Evolutionary conservation across 192 early-diverging fungal genomes (phyloP).

Genomic region (Entrophospora sp.): DNA sequence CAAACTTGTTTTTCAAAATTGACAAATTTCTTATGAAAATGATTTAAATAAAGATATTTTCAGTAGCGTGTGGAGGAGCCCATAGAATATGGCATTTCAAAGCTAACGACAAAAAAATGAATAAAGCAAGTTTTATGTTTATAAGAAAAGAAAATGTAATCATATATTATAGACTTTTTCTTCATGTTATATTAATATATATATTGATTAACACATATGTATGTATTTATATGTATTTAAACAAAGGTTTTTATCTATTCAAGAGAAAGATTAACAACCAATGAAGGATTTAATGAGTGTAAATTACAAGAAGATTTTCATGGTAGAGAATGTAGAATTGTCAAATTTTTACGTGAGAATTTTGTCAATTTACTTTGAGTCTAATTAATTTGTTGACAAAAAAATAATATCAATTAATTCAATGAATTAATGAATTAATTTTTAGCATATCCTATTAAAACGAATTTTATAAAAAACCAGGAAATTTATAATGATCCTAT

Average conservation of each 20-base stretch:
- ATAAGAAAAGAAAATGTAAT: constrained; percentile 45
- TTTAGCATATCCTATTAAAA: not conserved
- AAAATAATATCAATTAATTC: too few relatives aligned
- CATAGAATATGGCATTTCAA: constrained; percentile 64
- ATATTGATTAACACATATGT: too few relatives aligned
- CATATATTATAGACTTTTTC: not conserved
- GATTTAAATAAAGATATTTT: constrained; percentile 38
- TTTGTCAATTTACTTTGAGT: too few relatives aligned
- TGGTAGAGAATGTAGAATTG: constrained; percentile 43
- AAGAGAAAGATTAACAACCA: constrained; percentile 29
- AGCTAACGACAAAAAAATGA: constrained; percentile 35
- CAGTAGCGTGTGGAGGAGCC: constrained; percentile 66
- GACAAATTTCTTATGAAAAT: too few relatives aligned
- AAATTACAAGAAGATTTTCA: constrained; percentile 53
- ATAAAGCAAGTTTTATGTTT: constrained; percentile 48
- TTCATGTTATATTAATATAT: too few relatives aligned
- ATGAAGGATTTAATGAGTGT: constrained; percentile 42
- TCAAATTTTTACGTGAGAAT: constrained; percentile 32
- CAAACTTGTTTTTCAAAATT: too few relatives aligned
- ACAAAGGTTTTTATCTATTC: constrained; percentile 35
- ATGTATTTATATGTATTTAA: too few relatives aligned
- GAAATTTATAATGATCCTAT: constrained; percentile 21
- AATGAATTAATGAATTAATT: too few relatives aligned
- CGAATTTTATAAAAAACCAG: not conserved
- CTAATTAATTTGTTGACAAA: too few relatives aligned